Conservation (phyloP, 345 rosid species). For the Rhodamnia rubescens region DNA sequence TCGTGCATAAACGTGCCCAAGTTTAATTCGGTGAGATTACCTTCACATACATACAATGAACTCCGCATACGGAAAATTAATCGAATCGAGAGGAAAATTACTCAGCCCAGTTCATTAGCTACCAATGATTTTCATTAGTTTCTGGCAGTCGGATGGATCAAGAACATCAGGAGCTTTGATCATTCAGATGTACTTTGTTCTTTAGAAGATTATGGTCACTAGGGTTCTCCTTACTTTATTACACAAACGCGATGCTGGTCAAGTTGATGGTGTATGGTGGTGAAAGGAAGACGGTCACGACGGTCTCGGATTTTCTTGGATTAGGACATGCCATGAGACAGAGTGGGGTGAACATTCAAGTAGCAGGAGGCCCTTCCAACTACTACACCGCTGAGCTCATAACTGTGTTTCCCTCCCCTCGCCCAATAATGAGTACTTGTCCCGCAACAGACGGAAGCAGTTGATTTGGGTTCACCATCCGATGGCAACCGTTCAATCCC, state of each 20-base stretch:
- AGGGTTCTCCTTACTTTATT: neutral
- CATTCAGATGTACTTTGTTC: neutral
- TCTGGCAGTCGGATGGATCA: neutral
- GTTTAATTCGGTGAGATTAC: neutral
- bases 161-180: neutral
- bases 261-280: neutral
- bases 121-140: neutral
- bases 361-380: neutral
- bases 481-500: neutral
- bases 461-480: neutral
- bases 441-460: neutral
- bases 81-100: neutral
- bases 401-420: neutral
- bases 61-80: neutral
- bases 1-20: neutral
- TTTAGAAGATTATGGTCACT: neutral
- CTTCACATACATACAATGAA: neutral
- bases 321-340: neutral
- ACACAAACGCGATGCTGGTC: neutral
- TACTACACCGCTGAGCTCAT: neutral
- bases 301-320: neutral
- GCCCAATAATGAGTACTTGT: neutral
- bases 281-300: neutral
- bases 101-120: neutral
- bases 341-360: neutral